phyloP scores from a whole-genome alignment of 331 rosid genomes.

The Saraca asoca region DNA sequence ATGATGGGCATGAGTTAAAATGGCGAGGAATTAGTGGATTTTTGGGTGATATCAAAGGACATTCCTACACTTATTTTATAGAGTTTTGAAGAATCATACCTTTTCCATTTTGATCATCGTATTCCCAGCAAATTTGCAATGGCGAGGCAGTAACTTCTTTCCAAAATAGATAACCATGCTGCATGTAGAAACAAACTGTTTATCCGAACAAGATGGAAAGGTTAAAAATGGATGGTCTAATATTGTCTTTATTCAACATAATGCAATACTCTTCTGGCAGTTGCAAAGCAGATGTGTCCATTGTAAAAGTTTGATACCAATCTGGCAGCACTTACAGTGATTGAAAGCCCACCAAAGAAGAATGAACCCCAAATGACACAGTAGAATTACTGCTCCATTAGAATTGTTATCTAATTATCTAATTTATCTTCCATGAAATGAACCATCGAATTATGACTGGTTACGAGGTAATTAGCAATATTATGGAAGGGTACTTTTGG shows the following conservation, averaged over 20 bases:
- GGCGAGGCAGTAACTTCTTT: background rate
- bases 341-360: conserved; percentile 85
- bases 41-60: no score
- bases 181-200: background rate
- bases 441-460: conserved; percentile 56
- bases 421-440: conserved; percentile 76
- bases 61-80: background rate
- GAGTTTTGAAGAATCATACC: conserved; percentile 22
- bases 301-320: conserved; percentile 42
- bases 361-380: conserved; percentile 81
- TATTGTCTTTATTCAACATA: no score
- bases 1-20: no score
- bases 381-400: conserved; percentile 67
- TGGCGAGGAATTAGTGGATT: no score
- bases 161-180: no score
- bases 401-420: conserved; percentile 54
- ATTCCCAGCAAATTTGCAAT: conserved; percentile 30
- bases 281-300: no score
- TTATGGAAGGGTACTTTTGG: no score
- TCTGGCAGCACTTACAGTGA: conserved; percentile 85
- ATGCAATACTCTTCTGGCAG: no score
- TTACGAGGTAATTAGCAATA: no score
- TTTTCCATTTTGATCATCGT: no score
- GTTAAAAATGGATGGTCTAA: no score
- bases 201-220: no score